Conservation (phyloP, 805 yeast genomes). For the Metschnikowia continentalis region DNA sequence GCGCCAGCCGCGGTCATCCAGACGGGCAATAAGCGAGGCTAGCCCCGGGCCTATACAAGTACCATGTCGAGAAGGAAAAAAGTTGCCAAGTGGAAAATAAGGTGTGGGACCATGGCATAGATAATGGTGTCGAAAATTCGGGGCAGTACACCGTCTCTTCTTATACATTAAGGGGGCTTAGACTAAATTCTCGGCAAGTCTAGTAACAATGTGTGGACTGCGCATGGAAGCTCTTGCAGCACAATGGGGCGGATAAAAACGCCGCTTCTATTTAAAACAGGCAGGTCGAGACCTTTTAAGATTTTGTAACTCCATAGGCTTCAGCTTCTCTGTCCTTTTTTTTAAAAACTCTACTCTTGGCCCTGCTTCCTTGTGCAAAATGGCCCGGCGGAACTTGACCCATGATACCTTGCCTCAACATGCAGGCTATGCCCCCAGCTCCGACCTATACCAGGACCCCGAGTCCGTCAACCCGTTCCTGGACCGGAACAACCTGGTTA, state of each 20-base stretch:
- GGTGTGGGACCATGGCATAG: too few species aligned
- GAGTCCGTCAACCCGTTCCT: not conserved
- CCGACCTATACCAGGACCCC: not conserved
- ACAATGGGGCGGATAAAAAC: not conserved
- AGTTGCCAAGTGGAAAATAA: too few species aligned
- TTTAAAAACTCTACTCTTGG: not conserved
- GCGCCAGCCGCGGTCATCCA: too few species aligned
- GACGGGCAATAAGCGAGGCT: too few species aligned
- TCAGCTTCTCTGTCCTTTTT: not conserved
- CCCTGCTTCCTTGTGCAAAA: not conserved
- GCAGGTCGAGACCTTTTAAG: not conserved
- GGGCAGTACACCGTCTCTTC: too few species aligned
- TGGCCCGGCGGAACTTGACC: constrained; percentile 1
- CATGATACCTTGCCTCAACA: not conserved
- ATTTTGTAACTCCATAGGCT: not conserved
- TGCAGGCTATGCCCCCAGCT: not conserved
- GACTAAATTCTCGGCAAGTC: not conserved
- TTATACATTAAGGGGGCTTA: not conserved
- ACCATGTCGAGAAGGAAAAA: too few species aligned
- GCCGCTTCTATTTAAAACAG: not conserved
- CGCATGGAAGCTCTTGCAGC: not conserved
- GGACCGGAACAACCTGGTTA: not conserved
- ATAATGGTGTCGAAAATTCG: too few species aligned
- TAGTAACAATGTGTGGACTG: not conserved
- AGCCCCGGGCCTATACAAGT: too few species aligned